Evolutionary conservation across 2,329 filamentous ascomycete genomes (phyloP).

Genomic region (Mariannaea elegans): DNA sequence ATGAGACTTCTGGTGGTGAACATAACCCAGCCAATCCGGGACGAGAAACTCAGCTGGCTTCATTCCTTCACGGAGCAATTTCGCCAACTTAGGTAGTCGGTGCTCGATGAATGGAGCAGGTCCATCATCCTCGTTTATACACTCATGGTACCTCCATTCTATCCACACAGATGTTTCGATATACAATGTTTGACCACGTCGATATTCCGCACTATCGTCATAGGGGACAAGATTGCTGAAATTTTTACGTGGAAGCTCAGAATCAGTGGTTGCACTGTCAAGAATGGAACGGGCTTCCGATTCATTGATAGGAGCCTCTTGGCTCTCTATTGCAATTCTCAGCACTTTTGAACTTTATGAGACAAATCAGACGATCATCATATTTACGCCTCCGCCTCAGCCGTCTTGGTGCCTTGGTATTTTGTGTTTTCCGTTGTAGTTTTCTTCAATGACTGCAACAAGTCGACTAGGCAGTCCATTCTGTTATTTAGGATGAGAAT

Average conservation of each 20-base stretch:
- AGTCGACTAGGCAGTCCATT: not conserved
- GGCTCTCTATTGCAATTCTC: constrained; percentile 1
- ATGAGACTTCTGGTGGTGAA: not conserved
- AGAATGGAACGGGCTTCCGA: not conserved
- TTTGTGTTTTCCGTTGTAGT: not conserved
- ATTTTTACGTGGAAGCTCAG: not conserved
- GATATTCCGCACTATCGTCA: not conserved
- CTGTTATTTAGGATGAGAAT: constrained; percentile 5
- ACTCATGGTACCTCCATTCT: constrained; percentile 12
- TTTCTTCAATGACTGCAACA: not conserved
- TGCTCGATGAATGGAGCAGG: not conserved
- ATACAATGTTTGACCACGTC: not conserved
- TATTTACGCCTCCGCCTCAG: not conserved
- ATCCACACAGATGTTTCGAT: not conserved
- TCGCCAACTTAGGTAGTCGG: constrained; percentile 4
- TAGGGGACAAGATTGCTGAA: not conserved
- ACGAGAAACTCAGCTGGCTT: constrained; percentile 10
- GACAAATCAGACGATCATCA: constrained; percentile 5
- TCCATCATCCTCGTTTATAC: not conserved
- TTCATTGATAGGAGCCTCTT: not conserved
- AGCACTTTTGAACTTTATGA: constrained; percentile 2
- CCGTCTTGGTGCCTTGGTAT: not conserved
- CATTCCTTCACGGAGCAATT: not conserved
- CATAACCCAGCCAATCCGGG: not conserved
- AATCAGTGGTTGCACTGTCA: not conserved